phyloP scores from a whole-genome alignment of 371 early-diverging fungal species.

The Rhizopus sp. region DNA sequence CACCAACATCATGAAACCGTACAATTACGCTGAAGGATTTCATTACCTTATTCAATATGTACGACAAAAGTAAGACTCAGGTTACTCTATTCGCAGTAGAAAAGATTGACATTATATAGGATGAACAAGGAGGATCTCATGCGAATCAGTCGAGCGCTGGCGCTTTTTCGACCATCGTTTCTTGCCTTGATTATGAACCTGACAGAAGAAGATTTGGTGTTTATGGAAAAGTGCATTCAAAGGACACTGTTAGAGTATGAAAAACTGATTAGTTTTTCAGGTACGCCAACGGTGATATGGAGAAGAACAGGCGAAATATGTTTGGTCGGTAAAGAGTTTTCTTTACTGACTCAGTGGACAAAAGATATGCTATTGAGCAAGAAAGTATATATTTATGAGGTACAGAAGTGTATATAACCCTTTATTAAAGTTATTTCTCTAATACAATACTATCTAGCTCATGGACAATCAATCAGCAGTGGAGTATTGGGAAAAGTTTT shows the following conservation, averaged over 20 bases:
- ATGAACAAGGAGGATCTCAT: constrained; percentile 86
- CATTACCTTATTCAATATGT: constrained; percentile 81
- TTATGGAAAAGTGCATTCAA: constrained; percentile 93
- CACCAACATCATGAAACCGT: constrained; percentile 70
- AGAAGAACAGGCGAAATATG: constrained; percentile 92
- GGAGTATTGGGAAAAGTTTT: constrained; percentile 93
- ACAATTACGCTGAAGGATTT: constrained; percentile 88
- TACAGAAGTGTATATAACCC: constrained; percentile 9
- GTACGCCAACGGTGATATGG: constrained; percentile 95
- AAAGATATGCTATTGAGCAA: constrained; percentile 76
- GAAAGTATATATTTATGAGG: constrained; percentile 73
- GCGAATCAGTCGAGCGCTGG: constrained; percentile 84
- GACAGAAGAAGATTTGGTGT: constrained; percentile 88
- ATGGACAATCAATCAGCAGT: constrained; percentile 91
- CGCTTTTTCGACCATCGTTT: constrained; percentile 88
- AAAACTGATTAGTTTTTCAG: constrained; percentile 77
- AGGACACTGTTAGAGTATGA: constrained; percentile 73
- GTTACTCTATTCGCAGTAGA: not conserved
- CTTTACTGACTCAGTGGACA: constrained; percentile 85
- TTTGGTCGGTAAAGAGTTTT: constrained; percentile 91
- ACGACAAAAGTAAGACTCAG: constrained; percentile 58
- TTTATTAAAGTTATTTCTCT: too few relatives aligned
- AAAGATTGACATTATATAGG: too few relatives aligned
- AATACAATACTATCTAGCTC: constrained; percentile 69
- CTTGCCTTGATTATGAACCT: constrained; percentile 89